Conservation (phyloP, 106 monocot species). For the Allium fistulosum region DNA sequence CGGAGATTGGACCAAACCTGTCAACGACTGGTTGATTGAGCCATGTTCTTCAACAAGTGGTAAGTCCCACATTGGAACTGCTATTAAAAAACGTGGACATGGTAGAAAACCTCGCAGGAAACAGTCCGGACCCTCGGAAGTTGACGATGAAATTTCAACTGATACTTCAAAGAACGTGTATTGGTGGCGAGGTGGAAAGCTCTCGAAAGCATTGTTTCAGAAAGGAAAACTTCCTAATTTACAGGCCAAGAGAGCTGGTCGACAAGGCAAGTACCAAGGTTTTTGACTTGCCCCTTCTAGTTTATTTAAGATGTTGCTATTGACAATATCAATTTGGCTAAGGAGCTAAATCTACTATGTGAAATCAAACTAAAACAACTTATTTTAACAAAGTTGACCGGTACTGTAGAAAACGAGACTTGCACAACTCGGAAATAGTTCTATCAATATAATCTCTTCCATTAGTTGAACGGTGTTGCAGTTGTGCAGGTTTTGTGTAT, state of each 20-base stretch:
- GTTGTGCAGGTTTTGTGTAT: too few relatives aligned
- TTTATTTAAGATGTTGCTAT: too few relatives aligned
- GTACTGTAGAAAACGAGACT: too few relatives aligned
- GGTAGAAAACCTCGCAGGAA: slow-evolving; percentile 34
- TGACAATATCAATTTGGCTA: too few relatives aligned
- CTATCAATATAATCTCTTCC: too few relatives aligned
- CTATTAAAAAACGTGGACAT: slow-evolving; percentile 35
- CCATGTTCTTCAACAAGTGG: slow-evolving; percentile 12
- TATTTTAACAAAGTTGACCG: too few relatives aligned
- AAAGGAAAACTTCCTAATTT: slow-evolving; percentile 32
- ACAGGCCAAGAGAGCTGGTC: slow-evolving; percentile 47
- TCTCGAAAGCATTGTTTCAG: slow-evolving; percentile 44
- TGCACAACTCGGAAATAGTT: too few relatives aligned
- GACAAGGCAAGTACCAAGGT: slow-evolving; percentile 42
- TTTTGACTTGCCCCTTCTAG: too few relatives aligned
- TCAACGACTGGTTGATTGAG: slow-evolving; percentile 31
- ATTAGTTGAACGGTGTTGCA: too few relatives aligned
- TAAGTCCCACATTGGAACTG: slow-evolving; percentile 11
- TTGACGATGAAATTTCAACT: slow-evolving; percentile 9
- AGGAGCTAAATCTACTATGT: too few relatives aligned
- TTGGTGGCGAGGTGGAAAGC: slow-evolving; percentile 65
- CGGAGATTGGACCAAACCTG: slow-evolving; percentile 44
- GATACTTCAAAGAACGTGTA: slow-evolving; percentile 37
- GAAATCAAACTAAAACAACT: too few relatives aligned
- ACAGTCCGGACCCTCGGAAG: slow-evolving; percentile 20